Conservation (phyloP, 2,329 filamentous ascomycete genomes). For the Chrysoporthe puriensis region DNA sequence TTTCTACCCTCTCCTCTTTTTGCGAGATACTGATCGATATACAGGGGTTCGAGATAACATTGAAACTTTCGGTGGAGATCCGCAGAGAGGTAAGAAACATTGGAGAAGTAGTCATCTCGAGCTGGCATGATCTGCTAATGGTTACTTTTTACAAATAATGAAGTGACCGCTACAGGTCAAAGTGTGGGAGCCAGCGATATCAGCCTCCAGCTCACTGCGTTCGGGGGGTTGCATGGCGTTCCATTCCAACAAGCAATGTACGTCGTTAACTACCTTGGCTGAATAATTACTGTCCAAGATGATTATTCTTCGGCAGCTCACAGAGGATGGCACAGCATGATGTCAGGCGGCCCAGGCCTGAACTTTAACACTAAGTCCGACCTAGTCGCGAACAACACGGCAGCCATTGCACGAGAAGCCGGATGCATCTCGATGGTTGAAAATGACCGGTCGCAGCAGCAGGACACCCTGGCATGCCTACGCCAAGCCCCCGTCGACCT, state of each 20-base stretch:
- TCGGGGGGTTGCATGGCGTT: slow-evolving; percentile 32
- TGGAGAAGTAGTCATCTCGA: neutral
- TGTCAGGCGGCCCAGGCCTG: slow-evolving; percentile 36
- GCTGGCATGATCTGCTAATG: neutral
- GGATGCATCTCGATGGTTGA: slow-evolving; percentile 27
- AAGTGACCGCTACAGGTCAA: slow-evolving; percentile 38
- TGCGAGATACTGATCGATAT: neutral
- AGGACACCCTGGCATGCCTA: slow-evolving; percentile 33
- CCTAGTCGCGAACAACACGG: slow-evolving; percentile 34
- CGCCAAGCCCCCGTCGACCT: slow-evolving; percentile 27
- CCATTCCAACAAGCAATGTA: slow-evolving; percentile 38
- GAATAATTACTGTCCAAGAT: neutral
- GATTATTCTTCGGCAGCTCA: neutral
- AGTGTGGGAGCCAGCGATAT: slow-evolving; percentile 38
- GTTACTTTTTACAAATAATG: neutral
- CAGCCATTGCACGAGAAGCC: slow-evolving; percentile 29
- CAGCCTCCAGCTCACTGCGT: slow-evolving; percentile 35
- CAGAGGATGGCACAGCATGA: slow-evolving; percentile 31
- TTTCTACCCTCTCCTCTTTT: no score
- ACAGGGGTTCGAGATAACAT: slow-evolving; percentile 13
- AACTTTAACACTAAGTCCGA: slow-evolving; percentile 37
- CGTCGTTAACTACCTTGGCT: slow-evolving; percentile 10
- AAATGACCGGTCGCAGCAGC: neutral
- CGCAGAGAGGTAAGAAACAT: neutral
- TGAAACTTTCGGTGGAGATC: slow-evolving; percentile 12